Evolutionary conservation across 768 basidiomycete genomes (phyloP).

Genomic region (Phaeotremella skinneri): DNA sequence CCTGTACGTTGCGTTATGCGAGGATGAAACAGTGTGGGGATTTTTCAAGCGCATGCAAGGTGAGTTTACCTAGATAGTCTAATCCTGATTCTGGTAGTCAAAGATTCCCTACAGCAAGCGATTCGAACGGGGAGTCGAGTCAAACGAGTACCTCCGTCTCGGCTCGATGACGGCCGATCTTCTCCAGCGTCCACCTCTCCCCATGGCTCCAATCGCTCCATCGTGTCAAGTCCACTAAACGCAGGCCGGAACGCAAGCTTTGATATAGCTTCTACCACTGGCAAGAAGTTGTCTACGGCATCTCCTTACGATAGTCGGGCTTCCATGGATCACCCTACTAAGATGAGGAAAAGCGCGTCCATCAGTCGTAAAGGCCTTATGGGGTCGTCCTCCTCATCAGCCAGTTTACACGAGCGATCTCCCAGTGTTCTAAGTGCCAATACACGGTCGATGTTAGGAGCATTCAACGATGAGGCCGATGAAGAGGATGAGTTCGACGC

Average conservation of each 20-base stretch:
- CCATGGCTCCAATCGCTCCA: slow-evolving; percentile 12
- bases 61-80: slow-evolving; percentile 49
- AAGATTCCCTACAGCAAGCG: slow-evolving; percentile 1
- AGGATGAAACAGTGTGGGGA: slow-evolving; percentile 81
- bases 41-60: slow-evolving; percentile 85
- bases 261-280: background rate
- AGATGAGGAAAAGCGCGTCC: background rate
- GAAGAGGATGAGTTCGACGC: slow-evolving; percentile 83
- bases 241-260: background rate
- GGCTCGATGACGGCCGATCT: slow-evolving; percentile 11
- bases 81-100: background rate
- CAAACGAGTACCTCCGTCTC: slow-evolving; percentile 21
- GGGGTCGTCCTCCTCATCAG: background rate
- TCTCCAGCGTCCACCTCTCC: slow-evolving; percentile 18
- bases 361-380: background rate
- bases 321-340: background rate
- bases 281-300: background rate
- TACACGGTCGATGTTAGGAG: slow-evolving; percentile 35
- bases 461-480: slow-evolving; percentile 48
- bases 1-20: slow-evolving; percentile 81
- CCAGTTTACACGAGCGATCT: slow-evolving; percentile 22
- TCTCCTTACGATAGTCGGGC: background rate
- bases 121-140: slow-evolving; percentile 17
- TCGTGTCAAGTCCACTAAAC: background rate
- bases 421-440: slow-evolving; percentile 31